A percentile compares a stretch with the other conserved stretches of the same genome.
Conservation (phyloP, 306 rosid genomes). For the Medicago arabica region DNA sequence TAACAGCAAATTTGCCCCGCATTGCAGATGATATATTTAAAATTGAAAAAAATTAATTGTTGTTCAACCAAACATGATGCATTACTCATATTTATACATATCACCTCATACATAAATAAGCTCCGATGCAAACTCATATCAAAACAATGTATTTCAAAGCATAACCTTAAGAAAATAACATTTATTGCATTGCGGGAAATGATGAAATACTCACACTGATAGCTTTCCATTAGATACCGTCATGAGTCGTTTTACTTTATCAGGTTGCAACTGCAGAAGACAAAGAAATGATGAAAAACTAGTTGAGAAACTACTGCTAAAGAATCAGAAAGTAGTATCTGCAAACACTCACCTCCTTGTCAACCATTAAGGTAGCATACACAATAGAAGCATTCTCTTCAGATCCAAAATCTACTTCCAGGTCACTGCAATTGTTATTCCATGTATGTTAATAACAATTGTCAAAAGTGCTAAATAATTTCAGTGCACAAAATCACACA, state of each 20-base stretch:
- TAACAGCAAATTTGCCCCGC: neutral
- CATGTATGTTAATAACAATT: neutral
- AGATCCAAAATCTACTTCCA: slow-evolving; percentile 76
- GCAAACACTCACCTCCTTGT: slow-evolving; percentile 65
- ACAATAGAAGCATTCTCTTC: slow-evolving; percentile 75
- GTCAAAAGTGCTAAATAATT: neutral
- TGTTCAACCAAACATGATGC: slow-evolving; percentile 29
- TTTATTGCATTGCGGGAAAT: slow-evolving; percentile 6
- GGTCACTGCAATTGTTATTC: slow-evolving; percentile 62
- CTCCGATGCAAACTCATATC: slow-evolving; percentile 1
- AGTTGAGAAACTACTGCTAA: slow-evolving; percentile 9
- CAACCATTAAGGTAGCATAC: slow-evolving; percentile 67
- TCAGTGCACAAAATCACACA: slow-evolving; percentile 16
- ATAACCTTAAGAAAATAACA: neutral
- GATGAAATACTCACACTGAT: slow-evolving; percentile 53
- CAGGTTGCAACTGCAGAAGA: slow-evolving; percentile 76
- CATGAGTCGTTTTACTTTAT: slow-evolving; percentile 82
- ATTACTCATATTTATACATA: neutral
- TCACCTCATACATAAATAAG: slow-evolving; percentile 4
- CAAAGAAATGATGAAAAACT: slow-evolving; percentile 7
- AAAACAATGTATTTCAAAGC: neutral
- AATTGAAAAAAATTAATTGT: neutral
- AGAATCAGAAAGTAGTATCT: slow-evolving; percentile 36
- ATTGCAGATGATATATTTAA: slow-evolving; percentile 14
- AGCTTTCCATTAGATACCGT: slow-evolving; percentile 72